A percentile compares a stretch with the other conserved stretches of the same genome.
These are phyloP conservation scores for Saccharomyces hybrid DNA, from an alignment of 1,139 yeast genomes.

Conservation along the genomic window DNA sequence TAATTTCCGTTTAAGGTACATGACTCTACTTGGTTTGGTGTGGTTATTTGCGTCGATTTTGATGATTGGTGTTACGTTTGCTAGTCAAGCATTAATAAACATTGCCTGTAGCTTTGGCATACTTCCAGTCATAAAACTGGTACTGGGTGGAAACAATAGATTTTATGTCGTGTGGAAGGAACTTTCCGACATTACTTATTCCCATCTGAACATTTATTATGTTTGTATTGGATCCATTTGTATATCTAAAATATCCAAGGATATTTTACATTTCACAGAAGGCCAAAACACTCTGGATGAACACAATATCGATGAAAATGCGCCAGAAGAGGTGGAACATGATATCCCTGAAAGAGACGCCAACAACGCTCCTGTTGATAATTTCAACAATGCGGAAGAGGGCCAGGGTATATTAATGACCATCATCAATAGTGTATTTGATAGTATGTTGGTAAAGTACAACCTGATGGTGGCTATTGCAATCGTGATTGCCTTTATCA, in stretches of 20 bases:
- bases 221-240: constrained; percentile 21
- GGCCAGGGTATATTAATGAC: not conserved
- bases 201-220: constrained; percentile 16
- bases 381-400: not conserved
- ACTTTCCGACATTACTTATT: constrained; percentile 7
- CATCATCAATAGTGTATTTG: not conserved
- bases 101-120: not conserved
- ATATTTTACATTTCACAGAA: not conserved
- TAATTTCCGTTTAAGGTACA: constrained; percentile 52
- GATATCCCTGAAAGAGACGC: not conserved
- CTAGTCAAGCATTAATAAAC: not conserved
- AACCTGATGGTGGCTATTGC: not conserved
- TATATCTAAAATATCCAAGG: constrained; percentile 9
- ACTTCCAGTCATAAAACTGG: not conserved
- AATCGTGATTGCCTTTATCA: not conserved
- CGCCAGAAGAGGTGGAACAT: not conserved
- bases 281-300: not conserved
- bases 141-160: not conserved
- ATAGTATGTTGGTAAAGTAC: not conserved
- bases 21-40: constrained; percentile 46
- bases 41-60: constrained; percentile 65
- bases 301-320: not conserved
- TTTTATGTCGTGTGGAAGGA: not conserved
- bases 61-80: constrained; percentile 31
- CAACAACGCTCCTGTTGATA: not conserved